Evolutionary conservation across 192 early-diverging fungal genomes (phyloP).

Genomic region (Pilobolus umbonatus): DNA sequence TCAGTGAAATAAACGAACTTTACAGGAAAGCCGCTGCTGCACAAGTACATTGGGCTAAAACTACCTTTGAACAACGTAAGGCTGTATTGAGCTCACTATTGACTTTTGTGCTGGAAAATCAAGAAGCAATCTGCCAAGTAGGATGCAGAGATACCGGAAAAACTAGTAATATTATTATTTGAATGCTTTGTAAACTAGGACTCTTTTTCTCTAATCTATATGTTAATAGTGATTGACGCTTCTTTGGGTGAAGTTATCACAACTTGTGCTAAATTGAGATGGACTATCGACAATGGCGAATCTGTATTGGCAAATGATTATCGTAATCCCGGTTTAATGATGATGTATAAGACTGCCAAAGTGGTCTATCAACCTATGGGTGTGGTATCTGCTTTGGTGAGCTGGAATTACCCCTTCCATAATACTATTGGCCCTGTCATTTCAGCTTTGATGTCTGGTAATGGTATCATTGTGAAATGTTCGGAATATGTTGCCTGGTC

Average conservation of each 20-base stretch:
- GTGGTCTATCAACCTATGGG: constrained; percentile 80
- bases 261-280: constrained; percentile 72
- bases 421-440: constrained; percentile 76
- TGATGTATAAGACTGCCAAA: constrained; percentile 71
- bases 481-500: constrained; percentile 86
- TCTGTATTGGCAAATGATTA: constrained; percentile 58
- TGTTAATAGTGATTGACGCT: constrained; percentile 63
- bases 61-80: constrained; percentile 67
- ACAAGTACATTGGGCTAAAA: constrained; percentile 64
- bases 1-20: constrained; percentile 52
- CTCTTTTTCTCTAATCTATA: not conserved
- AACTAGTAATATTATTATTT: constrained; percentile 42
- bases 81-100: constrained; percentile 65
- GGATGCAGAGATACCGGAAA: constrained; percentile 77
- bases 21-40: constrained; percentile 54
- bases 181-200: not conserved
- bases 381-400: constrained; percentile 75
- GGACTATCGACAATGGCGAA: constrained; percentile 79
- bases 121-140: constrained; percentile 71
- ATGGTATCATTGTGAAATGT: constrained; percentile 80
- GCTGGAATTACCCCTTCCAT: constrained; percentile 89
- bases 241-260: constrained; percentile 79
- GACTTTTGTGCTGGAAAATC: constrained; percentile 67
- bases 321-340: constrained; percentile 62
- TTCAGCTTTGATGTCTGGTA: constrained; percentile 78